Percentiles rank a stretch among this genome's conserved stretches.
Conservation (phyloP, 1,139 yeast genomes). For the Kurtzmaniella quercitrusa region DNA sequence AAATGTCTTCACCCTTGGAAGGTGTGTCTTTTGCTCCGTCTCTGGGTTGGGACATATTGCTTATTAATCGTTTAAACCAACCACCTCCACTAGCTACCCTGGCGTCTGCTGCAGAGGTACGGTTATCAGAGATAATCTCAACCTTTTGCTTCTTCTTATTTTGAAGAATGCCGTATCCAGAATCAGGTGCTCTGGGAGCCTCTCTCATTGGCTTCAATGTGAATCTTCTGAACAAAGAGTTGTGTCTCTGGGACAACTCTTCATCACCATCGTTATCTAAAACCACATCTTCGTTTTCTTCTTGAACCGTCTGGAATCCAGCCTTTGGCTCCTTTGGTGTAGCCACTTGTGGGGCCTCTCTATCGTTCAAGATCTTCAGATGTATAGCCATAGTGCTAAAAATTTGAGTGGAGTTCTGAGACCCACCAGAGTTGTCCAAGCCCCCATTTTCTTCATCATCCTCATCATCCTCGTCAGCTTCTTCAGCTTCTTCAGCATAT, state of each 20-base stretch:
- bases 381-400: conserved; percentile 3
- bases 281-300: conserved; percentile 2
- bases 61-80: conserved; percentile 40
- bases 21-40: not conserved
- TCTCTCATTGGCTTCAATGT: conserved; percentile 41
- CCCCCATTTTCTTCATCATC: conserved; percentile 1
- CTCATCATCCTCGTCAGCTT: conserved; percentile 7
- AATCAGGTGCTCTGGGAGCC: conserved; percentile 42
- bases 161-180: conserved; percentile 11
- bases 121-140: not conserved
- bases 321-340: not conserved
- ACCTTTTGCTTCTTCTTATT: conserved; percentile 9
- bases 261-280: conserved; percentile 5
- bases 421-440: not conserved
- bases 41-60: conserved; percentile 11
- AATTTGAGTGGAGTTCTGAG: not conserved
- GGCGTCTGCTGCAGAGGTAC: conserved; percentile 8
- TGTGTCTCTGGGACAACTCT: conserved; percentile 5
- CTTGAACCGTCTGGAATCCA: not conserved
- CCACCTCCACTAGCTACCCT: conserved; percentile 13
- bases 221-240: conserved; percentile 23
- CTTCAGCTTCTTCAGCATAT: conserved; percentile 5
- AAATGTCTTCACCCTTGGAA: conserved; percentile 5
- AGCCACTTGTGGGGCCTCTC: not conserved
- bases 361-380: conserved; percentile 1